These are phyloP conservation scores for Penicillium fimorum DNA, from an alignment of 495 filamentous ascomycete species.

Conservation along the genomic window DNA sequence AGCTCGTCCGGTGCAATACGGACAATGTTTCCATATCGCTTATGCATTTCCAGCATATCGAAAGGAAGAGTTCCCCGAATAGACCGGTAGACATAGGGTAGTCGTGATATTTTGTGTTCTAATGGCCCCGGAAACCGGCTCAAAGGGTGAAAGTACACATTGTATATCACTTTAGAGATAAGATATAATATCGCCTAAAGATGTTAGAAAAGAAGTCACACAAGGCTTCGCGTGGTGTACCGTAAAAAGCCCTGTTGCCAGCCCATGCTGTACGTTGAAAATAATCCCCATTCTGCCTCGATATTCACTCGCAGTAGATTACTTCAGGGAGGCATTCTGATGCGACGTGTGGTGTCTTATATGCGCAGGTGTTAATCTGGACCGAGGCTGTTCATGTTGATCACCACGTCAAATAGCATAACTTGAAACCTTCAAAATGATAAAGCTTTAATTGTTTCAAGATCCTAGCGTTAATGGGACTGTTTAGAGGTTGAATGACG, in stretches of 20 bases:
- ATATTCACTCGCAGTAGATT: neutral
- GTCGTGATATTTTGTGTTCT: neutral
- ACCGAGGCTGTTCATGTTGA: neutral
- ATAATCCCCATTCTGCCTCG: neutral
- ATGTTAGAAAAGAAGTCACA: neutral
- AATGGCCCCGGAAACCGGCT: constrained; percentile 42
- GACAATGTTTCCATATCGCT: constrained; percentile 52
- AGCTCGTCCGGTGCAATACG: constrained; percentile 55
- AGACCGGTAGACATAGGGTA: neutral
- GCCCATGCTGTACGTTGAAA: neutral
- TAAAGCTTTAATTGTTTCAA: neutral
- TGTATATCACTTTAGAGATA: constrained; percentile 31
- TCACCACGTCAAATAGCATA: neutral
- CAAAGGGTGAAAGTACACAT: constrained; percentile 48
- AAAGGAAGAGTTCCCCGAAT: constrained; percentile 25
- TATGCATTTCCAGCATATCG: constrained; percentile 45
- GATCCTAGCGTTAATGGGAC: neutral
- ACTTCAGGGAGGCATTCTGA: neutral
- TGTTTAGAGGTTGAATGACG: neutral
- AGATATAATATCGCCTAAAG: constrained; percentile 3
- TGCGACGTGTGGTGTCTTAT: neutral
- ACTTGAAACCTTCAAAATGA: neutral
- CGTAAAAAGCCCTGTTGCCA: neutral
- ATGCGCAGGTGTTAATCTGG: neutral
- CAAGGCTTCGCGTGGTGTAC: neutral